These are phyloP conservation scores for Pinus taeda DNA, from an alignment of 75 land plant species.

Conservation along the genomic window DNA sequence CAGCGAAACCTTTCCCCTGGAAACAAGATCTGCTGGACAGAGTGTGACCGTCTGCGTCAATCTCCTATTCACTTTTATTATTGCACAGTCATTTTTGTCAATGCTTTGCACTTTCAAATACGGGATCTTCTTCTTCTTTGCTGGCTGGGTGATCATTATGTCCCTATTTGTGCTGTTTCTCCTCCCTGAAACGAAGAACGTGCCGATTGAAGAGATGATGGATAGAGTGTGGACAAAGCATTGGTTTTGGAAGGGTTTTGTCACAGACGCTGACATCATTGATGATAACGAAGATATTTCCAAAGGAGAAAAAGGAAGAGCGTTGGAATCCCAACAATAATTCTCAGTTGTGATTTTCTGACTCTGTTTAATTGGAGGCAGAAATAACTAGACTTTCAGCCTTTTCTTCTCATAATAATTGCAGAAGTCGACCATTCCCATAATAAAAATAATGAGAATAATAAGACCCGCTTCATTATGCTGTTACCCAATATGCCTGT, in stretches of 20 bases:
- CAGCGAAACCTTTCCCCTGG: constrained; percentile 77
- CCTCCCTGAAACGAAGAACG: constrained; percentile 16
- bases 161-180: constrained; percentile 39
- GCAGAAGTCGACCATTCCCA: no score
- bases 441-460: no score
- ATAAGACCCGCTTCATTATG: no score
- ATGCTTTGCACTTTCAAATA: constrained; percentile 29
- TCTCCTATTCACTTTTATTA: constrained; percentile 71
- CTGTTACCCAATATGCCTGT: no score
- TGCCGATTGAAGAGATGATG: constrained; percentile 15
- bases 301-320: no score
- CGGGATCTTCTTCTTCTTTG: constrained; percentile 81
- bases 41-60: constrained; percentile 60
- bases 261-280: no score
- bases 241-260: constrained; percentile 57
- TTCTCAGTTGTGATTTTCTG: no score
- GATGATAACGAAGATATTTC: no score
- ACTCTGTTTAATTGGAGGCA: no score
- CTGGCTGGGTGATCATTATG: constrained; percentile 61
- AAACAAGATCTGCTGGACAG: constrained; percentile 69
- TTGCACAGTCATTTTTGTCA: constrained; percentile 57
- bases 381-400: no score
- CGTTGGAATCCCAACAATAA: no score
- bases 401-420: no score
- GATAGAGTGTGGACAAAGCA: constrained; percentile 53